Evolutionary conservation across 441 rosid genomes (phyloP), one percentile per base, ranked within the genome.

Genomic region (Euphorbia celastroides): DNA sequence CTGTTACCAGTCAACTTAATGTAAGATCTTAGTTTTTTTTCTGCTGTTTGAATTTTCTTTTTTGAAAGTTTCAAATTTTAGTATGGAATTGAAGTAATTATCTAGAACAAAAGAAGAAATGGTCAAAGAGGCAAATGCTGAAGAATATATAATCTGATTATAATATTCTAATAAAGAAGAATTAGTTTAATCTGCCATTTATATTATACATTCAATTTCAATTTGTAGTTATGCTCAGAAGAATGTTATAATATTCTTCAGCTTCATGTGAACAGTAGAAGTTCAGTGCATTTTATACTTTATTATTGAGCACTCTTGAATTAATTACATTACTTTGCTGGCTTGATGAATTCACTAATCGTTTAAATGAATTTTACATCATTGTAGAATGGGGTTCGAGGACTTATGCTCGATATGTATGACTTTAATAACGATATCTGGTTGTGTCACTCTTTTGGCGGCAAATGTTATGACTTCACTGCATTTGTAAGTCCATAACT

Each of bases 331-430:
- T 48, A 16, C 2, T 26, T 26, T 22, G 54, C 66, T 62, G 31
- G 42, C 67, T 34, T 48, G 11, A 41, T 65, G 17, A 65, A 13
- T 7, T 42, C 19, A 19, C 9, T 12, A 10, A 12, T 55, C 6
- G 27, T 19, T 44, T 69, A 22, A 70, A 23, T 62, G 25, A 54
- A 58, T 16, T 60, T 27, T 48, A 27, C 66, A 16, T 56, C 66
- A 57, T 70, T 78, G 67, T 70, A 93, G 98, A 93, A 93, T 86
- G 98, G 97, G 57, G 89, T 90, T 71, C 85, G 99, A 64, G 99
- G 99, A 65, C 79, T 93, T 5, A 93, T 93, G 99, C 84, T 93
- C 3, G 99, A 93, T 69, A 83, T 90, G 77, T 93, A 90, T 70
- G 98, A 93, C 75, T 93, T 88, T 68, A 57, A 70, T 36, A 84